Evolutionary conservation across 441 rosid species (phyloP), one percentile per base, ranked within the genome.

Genomic region (Euphorbia corollata): DNA sequence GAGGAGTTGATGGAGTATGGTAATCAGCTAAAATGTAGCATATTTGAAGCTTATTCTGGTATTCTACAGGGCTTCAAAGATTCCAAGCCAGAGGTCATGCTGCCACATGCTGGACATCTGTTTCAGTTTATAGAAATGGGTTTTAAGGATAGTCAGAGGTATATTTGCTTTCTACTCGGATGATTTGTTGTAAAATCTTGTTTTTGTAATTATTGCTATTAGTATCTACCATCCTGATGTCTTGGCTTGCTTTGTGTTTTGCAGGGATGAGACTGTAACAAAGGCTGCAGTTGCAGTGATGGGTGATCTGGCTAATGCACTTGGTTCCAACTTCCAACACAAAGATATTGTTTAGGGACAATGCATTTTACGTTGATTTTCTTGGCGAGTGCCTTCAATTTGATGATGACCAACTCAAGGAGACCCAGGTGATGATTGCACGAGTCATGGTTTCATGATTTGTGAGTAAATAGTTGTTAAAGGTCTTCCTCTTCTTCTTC

Each of bases 251-350:
- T 41, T 34, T 43, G 38, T 70, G 48, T 41, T 16, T 68, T 62
- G 50, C 78, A 92, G 97, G 84, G 95, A 92, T 55, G 98, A 90
- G 79, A 75, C 82, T 53, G 91, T 92, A 59, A 90, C 96, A 7
- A 92, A 82, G 76, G 98, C 96, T 13, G 94, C 96, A 20, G 88
- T 90, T 32, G 98, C 94, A 0, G 96, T 92, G 62, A 86, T 88
- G 88, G 98, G 98, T 30, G 97, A 92, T 81, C 88, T 92, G 18
- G 98, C 96, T 0, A 96, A 90, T 59, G 91, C 91, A 8, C 84
- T 90, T 20, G 98, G 98, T 63, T 73, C 89, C 7, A 84, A 86
- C 77, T 63, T 73, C 89, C 7, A 84, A 86, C 77, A 82, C 80
- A 23, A 90, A 88, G 81, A 69, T 81, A 16, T 71, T 90, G 75